Conservation (phyloP, 306 rosid species). For the Pyrus bretschneideri region DNA sequence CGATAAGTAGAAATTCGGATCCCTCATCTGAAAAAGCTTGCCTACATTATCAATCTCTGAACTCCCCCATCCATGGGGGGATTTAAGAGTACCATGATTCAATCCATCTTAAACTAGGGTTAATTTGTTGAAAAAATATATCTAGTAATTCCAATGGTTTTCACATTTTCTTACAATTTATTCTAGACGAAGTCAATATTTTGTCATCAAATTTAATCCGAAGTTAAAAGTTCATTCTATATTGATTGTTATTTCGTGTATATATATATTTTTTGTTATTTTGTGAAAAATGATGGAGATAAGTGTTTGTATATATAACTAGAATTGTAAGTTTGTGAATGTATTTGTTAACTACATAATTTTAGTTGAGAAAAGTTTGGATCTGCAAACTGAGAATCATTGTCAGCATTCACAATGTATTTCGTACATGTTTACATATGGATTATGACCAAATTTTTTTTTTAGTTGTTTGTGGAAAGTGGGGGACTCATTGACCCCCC, state of each 20-base stretch:
- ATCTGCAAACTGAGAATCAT: neutral
- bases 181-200: neutral
- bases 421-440: neutral
- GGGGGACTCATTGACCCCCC: neutral
- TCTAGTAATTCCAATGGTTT: neutral
- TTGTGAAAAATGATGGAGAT: neutral
- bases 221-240: neutral
- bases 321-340: neutral
- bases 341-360: neutral
- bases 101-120: neutral
- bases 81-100: neutral
- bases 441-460: neutral
- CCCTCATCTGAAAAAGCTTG: neutral
- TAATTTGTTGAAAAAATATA: neutral
- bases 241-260: neutral
- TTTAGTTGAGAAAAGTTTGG: neutral
- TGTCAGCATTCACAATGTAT: neutral
- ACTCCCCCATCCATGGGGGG: conserved; percentile 3
- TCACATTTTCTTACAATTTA: neutral
- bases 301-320: neutral
- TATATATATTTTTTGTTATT: neutral
- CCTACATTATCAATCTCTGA: neutral
- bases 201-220: neutral
- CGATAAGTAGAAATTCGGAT: neutral
- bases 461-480: neutral